Evolutionary conservation across 176 grass and related monocot species (phyloP), one percentile per base, ranked within the genome.

Genomic region (Aegilops speltoides): DNA sequence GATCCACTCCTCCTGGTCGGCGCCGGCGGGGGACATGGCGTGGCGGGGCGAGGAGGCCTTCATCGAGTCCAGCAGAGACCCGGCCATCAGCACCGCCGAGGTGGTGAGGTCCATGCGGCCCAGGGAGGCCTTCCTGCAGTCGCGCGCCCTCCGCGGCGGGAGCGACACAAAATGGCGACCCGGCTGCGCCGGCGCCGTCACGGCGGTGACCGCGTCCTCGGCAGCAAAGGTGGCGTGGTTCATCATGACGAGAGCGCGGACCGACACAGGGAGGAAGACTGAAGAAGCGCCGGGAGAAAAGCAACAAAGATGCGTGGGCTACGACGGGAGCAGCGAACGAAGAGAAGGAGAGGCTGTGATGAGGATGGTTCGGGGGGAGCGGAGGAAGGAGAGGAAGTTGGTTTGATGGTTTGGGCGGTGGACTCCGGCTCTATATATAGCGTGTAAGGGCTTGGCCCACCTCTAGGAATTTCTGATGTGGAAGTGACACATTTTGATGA

Each of bases 21-120:
- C 88, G 32, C 78, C 86, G 15, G 40, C 24, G 25, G 50, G 29
- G 3, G 66, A 50, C 79, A 46, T 85, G 82, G 72, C 75, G 25
- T 73, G 80, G 26, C 91, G 94, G 0, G 96, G 96, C 16, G 95
- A 95, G 29, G 93, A 92, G 46, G 88, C 87, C 79, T 76, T 93
- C 88, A 92, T 93, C 28, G 91, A 81, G 64, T 95, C 95, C 8
- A 90, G 9, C 86, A 45, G 85, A 11, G 84, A 86, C 36, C 78
- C 86, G 5, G 61, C 75, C 46, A 22, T 74, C 5, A 28, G 71
- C 32, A 28, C 54, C 4, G 45, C 59, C 22, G 50, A 36, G n/a
- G 66, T 77, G 71, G 86, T 31, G 25, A 85, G 73, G 0, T 94
- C 91, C 33, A 94, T 68, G 11, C 64, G 84, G 8, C 50, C 31